A percentile compares a stretch with the other conserved stretches of the same genome.
These are phyloP conservation scores for Yamadazyma olivae DNA, from an alignment of 805 yeast genomes.

Conservation along the genomic window DNA sequence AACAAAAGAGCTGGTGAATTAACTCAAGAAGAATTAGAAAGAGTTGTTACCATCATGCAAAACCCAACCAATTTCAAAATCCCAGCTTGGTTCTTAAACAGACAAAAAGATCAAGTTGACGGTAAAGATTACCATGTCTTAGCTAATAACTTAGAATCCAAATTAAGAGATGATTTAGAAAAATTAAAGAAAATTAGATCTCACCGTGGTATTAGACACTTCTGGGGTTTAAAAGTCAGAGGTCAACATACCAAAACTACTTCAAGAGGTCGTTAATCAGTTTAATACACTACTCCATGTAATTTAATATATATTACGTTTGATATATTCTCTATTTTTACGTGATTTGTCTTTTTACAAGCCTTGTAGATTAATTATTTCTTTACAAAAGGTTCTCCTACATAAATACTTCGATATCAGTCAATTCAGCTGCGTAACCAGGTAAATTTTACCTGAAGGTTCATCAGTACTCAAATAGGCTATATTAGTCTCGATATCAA, in stretches of 20 bases:
- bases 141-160: slow-evolving; percentile 98
- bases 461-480: too few relatives aligned
- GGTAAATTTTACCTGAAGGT: too few relatives aligned
- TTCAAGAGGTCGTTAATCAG: slow-evolving; percentile 73
- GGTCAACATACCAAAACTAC: slow-evolving; percentile 99
- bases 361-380: too few relatives aligned
- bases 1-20: slow-evolving; percentile 99
- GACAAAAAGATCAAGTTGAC: slow-evolving; percentile 97
- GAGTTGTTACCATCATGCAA: slow-evolving; percentile 99
- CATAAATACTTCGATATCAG: too few relatives aligned
- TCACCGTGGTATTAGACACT: slow-evolving; percentile 99
- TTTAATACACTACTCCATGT: slow-evolving; percentile 9
- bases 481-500: too few relatives aligned
- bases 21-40: slow-evolving; percentile 99
- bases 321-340: not conserved
- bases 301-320: slow-evolving; percentile 18
- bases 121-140: slow-evolving; percentile 99
- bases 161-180: slow-evolving; percentile 99
- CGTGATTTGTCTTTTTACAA: too few relatives aligned
- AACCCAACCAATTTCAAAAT: slow-evolving; percentile 99
- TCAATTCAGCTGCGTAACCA: too few relatives aligned
- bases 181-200: slow-evolving; percentile 99
- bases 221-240: slow-evolving; percentile 99
- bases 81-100: slow-evolving; percentile 99
- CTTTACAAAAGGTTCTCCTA: too few relatives aligned